Conservation (phyloP, 805 yeast genomes). For the Jamesozyma hellenica region DNA sequence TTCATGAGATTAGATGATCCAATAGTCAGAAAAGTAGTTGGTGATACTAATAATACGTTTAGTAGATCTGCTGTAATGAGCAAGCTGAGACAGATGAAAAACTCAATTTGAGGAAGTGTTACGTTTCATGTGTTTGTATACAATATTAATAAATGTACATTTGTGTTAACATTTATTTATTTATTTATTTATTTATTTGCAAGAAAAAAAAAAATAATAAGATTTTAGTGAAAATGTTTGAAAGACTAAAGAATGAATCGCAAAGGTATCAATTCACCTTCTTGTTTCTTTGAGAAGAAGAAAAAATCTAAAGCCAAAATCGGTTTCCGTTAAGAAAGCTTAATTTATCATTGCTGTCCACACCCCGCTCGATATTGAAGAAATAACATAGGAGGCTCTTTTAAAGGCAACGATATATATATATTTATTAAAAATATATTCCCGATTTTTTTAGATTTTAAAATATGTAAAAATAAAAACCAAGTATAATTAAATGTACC, state of each 20-base stretch:
- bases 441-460: constrained; percentile 6
- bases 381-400: constrained; percentile 31
- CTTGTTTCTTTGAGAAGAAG: constrained; percentile 1
- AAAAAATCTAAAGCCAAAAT: constrained; percentile 5
- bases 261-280: background rate
- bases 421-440: constrained; percentile 1
- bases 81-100: constrained; percentile 66
- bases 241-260: constrained; percentile 5
- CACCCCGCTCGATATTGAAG: constrained; percentile 30
- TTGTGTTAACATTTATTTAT: too few relatives aligned
- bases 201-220: too few relatives aligned
- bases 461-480: constrained; percentile 3
- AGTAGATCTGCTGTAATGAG: constrained; percentile 52
- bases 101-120: too few relatives aligned
- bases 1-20: constrained; percentile 74
- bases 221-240: constrained; percentile 4
- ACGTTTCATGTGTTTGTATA: constrained; percentile 27
- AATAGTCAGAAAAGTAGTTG: constrained; percentile 48
- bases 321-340: constrained; percentile 6
- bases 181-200: too few relatives aligned
- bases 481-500: too few relatives aligned
- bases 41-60: constrained; percentile 32
- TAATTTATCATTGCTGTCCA: constrained; percentile 44
- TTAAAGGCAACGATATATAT: constrained; percentile 25
- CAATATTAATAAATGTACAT: too few relatives aligned